Evolutionary conservation across 257 asterid species (phyloP).

Genomic region (Petrea volubilis): DNA sequence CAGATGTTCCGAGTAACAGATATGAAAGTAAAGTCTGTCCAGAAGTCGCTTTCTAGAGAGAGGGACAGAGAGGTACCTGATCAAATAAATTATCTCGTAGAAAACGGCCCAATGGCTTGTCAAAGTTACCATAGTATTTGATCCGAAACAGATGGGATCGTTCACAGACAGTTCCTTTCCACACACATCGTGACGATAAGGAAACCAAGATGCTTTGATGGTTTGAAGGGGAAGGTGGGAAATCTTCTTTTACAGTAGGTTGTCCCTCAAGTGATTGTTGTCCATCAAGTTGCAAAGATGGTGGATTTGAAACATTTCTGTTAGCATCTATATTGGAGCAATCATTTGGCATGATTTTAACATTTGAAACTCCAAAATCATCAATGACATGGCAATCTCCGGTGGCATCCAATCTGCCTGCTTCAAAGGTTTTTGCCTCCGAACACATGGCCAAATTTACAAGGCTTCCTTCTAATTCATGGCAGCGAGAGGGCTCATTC

Average conservation of each 20-base stretch:
- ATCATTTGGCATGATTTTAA: constrained; percentile 33
- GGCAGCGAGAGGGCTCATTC: constrained; percentile 37
- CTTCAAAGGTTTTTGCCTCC: constrained; percentile 32
- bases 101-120: constrained; percentile 97
- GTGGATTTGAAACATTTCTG: constrained; percentile 30
- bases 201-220: constrained; percentile 96
- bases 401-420: constrained; percentile 23
- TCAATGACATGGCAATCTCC: constrained; percentile 27
- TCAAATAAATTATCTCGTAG: constrained; percentile 88
- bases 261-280: constrained; percentile 42
- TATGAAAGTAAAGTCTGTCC: background rate
- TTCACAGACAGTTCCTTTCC: constrained; percentile 98
- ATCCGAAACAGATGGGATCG: constrained; percentile 89
- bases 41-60: constrained; percentile 10
- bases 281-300: constrained; percentile 38
- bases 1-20: background rate
- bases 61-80: constrained; percentile 54
- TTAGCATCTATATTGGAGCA: constrained; percentile 30
- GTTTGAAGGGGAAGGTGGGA: constrained; percentile 82
- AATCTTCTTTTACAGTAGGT: constrained; percentile 57
- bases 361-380: constrained; percentile 33
- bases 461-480: constrained; percentile 26
- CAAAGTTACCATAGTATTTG: constrained; percentile 84
- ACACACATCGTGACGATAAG: constrained; percentile 85
- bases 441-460: constrained; percentile 27